A percentile compares a stretch with the other conserved stretches of the same genome.
Evolutionary conservation across 495 filamentous ascomycete genomes (phyloP).

Genomic region (Xylaria flabelliformis): DNA sequence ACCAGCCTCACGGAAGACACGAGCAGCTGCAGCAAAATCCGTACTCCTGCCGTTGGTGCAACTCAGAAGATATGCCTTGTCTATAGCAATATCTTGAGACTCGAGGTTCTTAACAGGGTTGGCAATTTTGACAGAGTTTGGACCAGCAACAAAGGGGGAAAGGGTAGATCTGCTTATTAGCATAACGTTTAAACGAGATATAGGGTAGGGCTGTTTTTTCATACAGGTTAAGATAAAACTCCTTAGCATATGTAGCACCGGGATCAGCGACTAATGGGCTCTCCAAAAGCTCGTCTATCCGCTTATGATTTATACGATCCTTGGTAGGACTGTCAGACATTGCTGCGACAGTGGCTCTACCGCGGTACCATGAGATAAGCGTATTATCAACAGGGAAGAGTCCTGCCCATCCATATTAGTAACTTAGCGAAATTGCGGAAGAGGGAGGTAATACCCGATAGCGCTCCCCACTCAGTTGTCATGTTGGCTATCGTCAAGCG

Average conservation of each 20-base stretch:
- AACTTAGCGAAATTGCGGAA: background rate
- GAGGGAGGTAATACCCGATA: slow-evolving; percentile 56
- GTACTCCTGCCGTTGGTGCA: slow-evolving; percentile 90
- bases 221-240: slow-evolving; percentile 59
- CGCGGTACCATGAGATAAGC: slow-evolving; percentile 76
- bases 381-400: slow-evolving; percentile 84
- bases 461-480: slow-evolving; percentile 94
- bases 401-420: background rate
- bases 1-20: slow-evolving; percentile 83
- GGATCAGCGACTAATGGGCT: slow-evolving; percentile 74
- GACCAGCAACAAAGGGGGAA: slow-evolving; percentile 85
- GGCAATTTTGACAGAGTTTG: slow-evolving; percentile 88
- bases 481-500: slow-evolving; percentile 90
- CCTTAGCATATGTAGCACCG: slow-evolving; percentile 82
- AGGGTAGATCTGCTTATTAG: slow-evolving; percentile 72
- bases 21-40: slow-evolving; percentile 82
- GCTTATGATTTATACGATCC: slow-evolving; percentile 68
- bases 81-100: slow-evolving; percentile 70
- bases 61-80: slow-evolving; percentile 89
- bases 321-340: slow-evolving; percentile 44
- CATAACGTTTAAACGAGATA: background rate
- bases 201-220: background rate
- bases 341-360: slow-evolving; percentile 74
- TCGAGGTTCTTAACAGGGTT: slow-evolving; percentile 81
- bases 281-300: slow-evolving; percentile 73